Conservation (phyloP, 2,329 filamentous ascomycete genomes). For the Pseudohalonectria lignicola region DNA sequence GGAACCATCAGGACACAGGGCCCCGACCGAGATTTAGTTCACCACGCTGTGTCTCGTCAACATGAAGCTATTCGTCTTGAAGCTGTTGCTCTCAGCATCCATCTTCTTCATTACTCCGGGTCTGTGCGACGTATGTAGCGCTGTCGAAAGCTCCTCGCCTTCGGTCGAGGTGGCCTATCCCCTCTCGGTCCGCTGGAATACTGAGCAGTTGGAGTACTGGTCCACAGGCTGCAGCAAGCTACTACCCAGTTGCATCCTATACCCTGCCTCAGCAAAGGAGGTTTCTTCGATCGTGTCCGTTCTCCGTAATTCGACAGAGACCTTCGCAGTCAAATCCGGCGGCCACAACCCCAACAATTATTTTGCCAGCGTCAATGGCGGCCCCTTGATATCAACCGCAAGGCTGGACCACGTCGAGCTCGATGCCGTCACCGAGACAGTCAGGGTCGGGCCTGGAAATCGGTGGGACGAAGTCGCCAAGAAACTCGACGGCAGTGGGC, state of each 20-base stretch:
- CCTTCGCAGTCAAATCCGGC: conserved; percentile 34
- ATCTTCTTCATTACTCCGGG: too few species aligned
- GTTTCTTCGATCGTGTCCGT: conserved; percentile 7
- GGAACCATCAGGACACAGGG: too few species aligned
- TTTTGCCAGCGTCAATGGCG: conserved; percentile 26
- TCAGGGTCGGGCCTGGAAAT: conserved; percentile 21
- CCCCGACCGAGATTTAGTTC: too few species aligned
- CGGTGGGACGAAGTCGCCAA: conserved; percentile 26
- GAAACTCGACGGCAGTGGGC: conserved; percentile 17
- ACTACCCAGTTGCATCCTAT: conserved; percentile 11
- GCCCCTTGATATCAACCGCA: conserved; percentile 30
- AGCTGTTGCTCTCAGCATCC: too few species aligned
- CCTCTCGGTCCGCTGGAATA: background rate
- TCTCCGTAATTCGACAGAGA: conserved; percentile 9
- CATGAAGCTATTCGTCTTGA: too few species aligned
- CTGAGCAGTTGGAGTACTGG: background rate
- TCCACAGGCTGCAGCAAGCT: conserved; percentile 9
- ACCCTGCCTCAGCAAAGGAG: conserved; percentile 8
- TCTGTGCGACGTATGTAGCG: too few species aligned
- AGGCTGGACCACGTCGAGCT: conserved; percentile 23
- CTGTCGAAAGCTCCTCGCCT: background rate
- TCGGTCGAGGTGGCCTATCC: background rate
- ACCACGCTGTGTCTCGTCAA: too few species aligned
- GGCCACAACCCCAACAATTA: conserved; percentile 36
- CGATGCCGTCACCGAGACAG: conserved; percentile 19